These are phyloP conservation scores for Fusarium nematophilum DNA, from an alignment of 2,329 filamentous ascomycete species.

Conservation along the genomic window DNA sequence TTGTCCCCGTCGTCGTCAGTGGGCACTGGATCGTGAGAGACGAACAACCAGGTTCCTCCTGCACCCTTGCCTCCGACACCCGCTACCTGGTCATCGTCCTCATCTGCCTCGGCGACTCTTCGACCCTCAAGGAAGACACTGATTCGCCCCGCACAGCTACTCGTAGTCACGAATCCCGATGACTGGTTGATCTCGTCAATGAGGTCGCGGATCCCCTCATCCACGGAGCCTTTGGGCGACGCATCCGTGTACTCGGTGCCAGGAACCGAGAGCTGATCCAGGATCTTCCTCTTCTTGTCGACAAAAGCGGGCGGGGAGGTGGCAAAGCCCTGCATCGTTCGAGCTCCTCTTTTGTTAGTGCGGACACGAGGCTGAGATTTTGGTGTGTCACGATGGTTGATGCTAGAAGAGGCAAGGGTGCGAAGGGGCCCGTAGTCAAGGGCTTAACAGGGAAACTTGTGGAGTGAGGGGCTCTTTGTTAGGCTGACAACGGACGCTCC, in stretches of 20 bases:
- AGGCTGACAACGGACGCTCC: slow-evolving; percentile 13
- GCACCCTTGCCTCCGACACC: slow-evolving; percentile 86
- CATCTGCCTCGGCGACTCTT: slow-evolving; percentile 51
- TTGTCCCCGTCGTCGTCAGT: slow-evolving; percentile 40
- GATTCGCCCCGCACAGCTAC: slow-evolving; percentile 89
- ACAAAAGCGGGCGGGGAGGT: slow-evolving; percentile 58
- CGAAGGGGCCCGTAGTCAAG: slow-evolving; percentile 17
- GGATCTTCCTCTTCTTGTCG: slow-evolving; percentile 77
- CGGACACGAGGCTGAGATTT: slow-evolving; percentile 40
- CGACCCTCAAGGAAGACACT: slow-evolving; percentile 89
- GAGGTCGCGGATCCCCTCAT: slow-evolving; percentile 79
- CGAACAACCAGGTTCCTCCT: slow-evolving; percentile 86
- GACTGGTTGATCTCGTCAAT: slow-evolving; percentile 82
- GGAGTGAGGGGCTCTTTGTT: slow-evolving; percentile 15
- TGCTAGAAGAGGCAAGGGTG: slow-evolving; percentile 18
- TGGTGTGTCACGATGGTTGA: slow-evolving; percentile 22
- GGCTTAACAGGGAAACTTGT: neutral
- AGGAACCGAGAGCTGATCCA: slow-evolving; percentile 76
- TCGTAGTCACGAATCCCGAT: slow-evolving; percentile 87
- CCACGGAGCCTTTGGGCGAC: slow-evolving; percentile 89
- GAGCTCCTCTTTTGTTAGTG: slow-evolving; percentile 28
- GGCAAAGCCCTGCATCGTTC: slow-evolving; percentile 46
- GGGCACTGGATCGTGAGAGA: slow-evolving; percentile 80
- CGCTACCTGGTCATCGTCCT: slow-evolving; percentile 55
- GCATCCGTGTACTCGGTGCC: slow-evolving; percentile 80